Conservation (phyloP, 176 grass and related monocot species). For the Sorghum bicolor region DNA sequence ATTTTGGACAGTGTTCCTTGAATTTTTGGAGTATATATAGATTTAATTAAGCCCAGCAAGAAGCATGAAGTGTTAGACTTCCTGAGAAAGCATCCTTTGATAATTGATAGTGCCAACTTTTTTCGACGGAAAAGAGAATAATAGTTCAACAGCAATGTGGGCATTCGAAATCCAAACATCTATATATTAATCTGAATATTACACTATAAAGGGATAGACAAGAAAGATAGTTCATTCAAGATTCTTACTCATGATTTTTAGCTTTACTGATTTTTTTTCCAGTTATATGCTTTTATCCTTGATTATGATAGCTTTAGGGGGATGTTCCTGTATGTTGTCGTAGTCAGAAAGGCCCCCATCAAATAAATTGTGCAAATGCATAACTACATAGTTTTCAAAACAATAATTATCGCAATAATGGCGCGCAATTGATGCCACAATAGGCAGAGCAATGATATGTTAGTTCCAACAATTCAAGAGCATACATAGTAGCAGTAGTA, state of each 20-base stretch:
- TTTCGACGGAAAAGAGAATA: not conserved
- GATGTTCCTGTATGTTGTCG: slow-evolving; percentile 15
- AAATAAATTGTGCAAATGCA: slow-evolving; percentile 33
- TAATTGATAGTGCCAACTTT: not conserved
- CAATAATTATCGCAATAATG: slow-evolving; percentile 46
- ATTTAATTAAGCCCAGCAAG: not conserved
- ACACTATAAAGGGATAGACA: not conserved
- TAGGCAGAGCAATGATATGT: slow-evolving; percentile 58
- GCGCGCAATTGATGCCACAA: slow-evolving; percentile 35
- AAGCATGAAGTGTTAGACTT: not conserved
- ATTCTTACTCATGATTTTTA: not conserved
- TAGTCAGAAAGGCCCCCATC: slow-evolving; percentile 27
- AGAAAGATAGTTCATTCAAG: not conserved
- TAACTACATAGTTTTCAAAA: slow-evolving; percentile 46
- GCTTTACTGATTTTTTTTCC: not conserved
- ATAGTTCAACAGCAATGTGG: not conserved
- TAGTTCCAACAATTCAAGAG: slow-evolving; percentile 50
- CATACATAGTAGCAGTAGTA: not conserved
- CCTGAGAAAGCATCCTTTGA: not conserved
- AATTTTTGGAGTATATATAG: not conserved
- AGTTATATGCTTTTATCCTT: not conserved
- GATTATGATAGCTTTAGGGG: not conserved
- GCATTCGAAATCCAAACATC: not conserved
- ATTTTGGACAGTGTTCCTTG: not conserved
- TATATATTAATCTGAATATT: not conserved